Conservation (phyloP, 441 rosid species). For the Capsella rubella region DNA sequence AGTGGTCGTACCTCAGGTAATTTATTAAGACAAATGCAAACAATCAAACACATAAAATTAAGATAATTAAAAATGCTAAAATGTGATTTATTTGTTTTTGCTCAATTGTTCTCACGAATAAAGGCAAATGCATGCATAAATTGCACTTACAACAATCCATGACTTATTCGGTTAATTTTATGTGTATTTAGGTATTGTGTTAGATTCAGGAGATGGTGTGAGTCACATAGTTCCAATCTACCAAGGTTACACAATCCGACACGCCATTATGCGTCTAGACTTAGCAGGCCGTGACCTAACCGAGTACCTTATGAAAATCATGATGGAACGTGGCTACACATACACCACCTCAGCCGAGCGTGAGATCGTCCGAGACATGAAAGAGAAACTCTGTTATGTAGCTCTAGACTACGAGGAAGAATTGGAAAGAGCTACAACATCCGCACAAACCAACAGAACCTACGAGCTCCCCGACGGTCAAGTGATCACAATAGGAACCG, state of each 20-base stretch:
- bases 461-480: constrained; percentile 75
- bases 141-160: background rate
- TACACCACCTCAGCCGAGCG: constrained; percentile 57
- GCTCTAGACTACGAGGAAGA: constrained; percentile 82
- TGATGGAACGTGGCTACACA: constrained; percentile 77
- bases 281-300: constrained; percentile 73
- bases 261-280: constrained; percentile 49
- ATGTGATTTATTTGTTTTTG: background rate
- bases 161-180: background rate
- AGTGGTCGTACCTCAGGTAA: background rate
- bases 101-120: background rate
- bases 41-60: background rate
- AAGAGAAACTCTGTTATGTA: constrained; percentile 72
- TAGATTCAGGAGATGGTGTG: constrained; percentile 64
- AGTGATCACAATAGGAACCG: constrained; percentile 69
- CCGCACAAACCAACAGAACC: constrained; percentile 69
- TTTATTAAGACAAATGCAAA: background rate
- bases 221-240: constrained; percentile 68
- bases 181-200: background rate
- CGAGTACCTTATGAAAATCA: constrained; percentile 71
- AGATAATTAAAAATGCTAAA: background rate
- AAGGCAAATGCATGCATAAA: background rate
- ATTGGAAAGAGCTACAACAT: constrained; percentile 59
- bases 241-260: constrained; percentile 65
- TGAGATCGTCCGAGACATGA: constrained; percentile 76